Base-by-base conservation (phyloP, 106 monocot species). In the Ottelia alismoides region DNA sequence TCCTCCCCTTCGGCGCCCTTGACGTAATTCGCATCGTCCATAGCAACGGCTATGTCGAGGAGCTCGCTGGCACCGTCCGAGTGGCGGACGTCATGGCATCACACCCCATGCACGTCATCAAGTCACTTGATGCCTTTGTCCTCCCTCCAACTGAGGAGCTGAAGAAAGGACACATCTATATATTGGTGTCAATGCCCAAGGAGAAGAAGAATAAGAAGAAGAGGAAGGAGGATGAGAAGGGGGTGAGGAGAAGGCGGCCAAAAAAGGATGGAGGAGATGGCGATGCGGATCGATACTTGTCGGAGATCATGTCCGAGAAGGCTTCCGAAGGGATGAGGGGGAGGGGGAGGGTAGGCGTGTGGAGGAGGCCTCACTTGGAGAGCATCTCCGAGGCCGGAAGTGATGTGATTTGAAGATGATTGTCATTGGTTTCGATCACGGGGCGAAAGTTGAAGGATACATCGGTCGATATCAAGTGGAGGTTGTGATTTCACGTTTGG, bases 21-120 rank as follows among this genome's bases (percentile, higher is more conserved):
- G 94, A 94, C 70, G 94, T 88, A 25, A 53, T 94, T 62, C 74
- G 94, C 18, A 84, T 94, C 51, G 94, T 94, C 27, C 94, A 94
- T 62, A 67, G 71, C 25, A 81, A 74, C 76, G 94, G 94, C 14
- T 69, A 73, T 1, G 84, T 94, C 20, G 94, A 96, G 69, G 94
- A 96, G 74, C 81, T 96, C 67, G 58, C 66, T 63, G 70, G 61
- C 55, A 29, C 61, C 25, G 65, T 84, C 32, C 30, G 55, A 60
- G 94, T 84, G 0, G 70, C 61, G 2, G 88, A 96, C 48, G 70
- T 96, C 57, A 71, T 88, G 74, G 31, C 58, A 65, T 64, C 76
- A 0, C 64, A 96, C 62, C 88, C 94, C 21, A 88, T 85, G 73
- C 94, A 96, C 71, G 88, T 88, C 18, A 60, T 78, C 25, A 80